These are phyloP conservation scores for Lipomyces spencermartinsiae DNA, from an alignment of 805 yeast species.

Conservation along the genomic window DNA sequence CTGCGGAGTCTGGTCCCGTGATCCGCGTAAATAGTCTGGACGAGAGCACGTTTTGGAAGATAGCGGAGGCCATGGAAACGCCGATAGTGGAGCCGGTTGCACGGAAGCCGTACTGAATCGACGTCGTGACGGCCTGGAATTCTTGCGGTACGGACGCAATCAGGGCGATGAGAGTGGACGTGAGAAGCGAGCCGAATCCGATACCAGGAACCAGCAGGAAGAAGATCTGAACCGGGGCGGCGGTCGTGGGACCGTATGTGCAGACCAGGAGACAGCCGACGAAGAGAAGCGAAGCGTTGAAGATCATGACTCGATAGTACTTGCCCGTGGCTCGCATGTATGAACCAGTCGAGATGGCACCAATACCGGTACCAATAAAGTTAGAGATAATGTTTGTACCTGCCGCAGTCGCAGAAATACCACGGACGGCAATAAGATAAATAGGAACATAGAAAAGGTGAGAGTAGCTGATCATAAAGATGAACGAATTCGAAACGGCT, in stretches of 20 bases:
- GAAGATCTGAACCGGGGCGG: slow-evolving; percentile 51
- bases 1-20: slow-evolving; percentile 41
- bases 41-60: slow-evolving; percentile 61
- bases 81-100: slow-evolving; percentile 88
- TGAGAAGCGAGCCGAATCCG: slow-evolving; percentile 70
- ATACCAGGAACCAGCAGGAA: slow-evolving; percentile 63
- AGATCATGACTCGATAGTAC: slow-evolving; percentile 58
- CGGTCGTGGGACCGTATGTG: slow-evolving; percentile 37
- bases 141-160: slow-evolving; percentile 74
- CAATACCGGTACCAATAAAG: slow-evolving; percentile 69
- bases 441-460: slow-evolving; percentile 74
- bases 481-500: slow-evolving; percentile 71
- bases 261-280: slow-evolving; percentile 55
- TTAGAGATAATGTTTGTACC: slow-evolving; percentile 60
- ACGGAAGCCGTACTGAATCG: slow-evolving; percentile 87
- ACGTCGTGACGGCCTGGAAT: slow-evolving; percentile 83
- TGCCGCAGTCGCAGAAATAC: slow-evolving; percentile 59
- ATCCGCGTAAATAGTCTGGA: slow-evolving; percentile 43
- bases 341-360: slow-evolving; percentile 70
- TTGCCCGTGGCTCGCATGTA: slow-evolving; percentile 72
- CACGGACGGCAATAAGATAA: slow-evolving; percentile 62
- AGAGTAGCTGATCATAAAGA: slow-evolving; percentile 70
- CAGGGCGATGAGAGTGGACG: slow-evolving; percentile 74
- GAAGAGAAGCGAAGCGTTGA: slow-evolving; percentile 53
- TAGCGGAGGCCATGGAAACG: slow-evolving; percentile 70